These are phyloP conservation scores for Syncephalastrum sp. DNA, from an alignment of 371 early-diverging fungal species.

Conservation along the genomic window DNA sequence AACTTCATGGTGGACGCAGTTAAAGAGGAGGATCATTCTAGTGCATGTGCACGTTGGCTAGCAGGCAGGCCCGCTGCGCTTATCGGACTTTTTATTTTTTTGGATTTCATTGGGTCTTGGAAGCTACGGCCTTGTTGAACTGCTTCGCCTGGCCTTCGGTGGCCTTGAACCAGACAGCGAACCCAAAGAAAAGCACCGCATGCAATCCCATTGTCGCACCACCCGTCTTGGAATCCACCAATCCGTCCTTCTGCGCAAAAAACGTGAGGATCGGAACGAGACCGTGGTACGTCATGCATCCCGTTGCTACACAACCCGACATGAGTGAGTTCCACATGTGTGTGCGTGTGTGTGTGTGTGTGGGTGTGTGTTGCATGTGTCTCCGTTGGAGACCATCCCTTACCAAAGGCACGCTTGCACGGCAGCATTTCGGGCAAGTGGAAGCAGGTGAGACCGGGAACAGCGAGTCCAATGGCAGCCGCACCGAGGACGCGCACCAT, in stretches of 20 bases:
- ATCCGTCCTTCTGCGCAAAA: constrained; percentile 28
- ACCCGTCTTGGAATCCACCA: constrained; percentile 13
- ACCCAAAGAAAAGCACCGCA: constrained; percentile 19
- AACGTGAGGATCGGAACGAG: constrained; percentile 25
- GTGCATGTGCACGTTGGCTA: constrained; percentile 4
- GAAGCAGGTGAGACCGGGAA: constrained; percentile 28
- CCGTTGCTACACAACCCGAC: constrained; percentile 16
- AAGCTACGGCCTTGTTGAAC: constrained; percentile 16
- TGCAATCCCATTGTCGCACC: constrained; percentile 23
- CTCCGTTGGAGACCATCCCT: not conserved
- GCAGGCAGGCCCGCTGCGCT: constrained; percentile 7
- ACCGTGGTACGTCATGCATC: constrained; percentile 39
- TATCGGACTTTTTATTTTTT: constrained; percentile 2
- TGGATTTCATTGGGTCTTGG: too few relatives aligned
- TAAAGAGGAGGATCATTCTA: constrained; percentile 12
- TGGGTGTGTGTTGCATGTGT: not conserved
- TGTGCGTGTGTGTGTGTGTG: not conserved
- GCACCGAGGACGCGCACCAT: constrained; percentile 33
- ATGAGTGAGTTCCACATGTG: not conserved
- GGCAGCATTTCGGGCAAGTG: constrained; percentile 44
- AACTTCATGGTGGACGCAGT: constrained; percentile 31
- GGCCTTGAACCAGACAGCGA: constrained; percentile 44
- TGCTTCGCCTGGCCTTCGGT: constrained; percentile 40
- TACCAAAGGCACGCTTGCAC: constrained; percentile 47
- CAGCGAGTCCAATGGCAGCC: constrained; percentile 22